These are phyloP conservation scores for Kalanchoe fedtschenkoi DNA, from an alignment of 164 flowering plant genomes.

Conservation along the genomic window DNA sequence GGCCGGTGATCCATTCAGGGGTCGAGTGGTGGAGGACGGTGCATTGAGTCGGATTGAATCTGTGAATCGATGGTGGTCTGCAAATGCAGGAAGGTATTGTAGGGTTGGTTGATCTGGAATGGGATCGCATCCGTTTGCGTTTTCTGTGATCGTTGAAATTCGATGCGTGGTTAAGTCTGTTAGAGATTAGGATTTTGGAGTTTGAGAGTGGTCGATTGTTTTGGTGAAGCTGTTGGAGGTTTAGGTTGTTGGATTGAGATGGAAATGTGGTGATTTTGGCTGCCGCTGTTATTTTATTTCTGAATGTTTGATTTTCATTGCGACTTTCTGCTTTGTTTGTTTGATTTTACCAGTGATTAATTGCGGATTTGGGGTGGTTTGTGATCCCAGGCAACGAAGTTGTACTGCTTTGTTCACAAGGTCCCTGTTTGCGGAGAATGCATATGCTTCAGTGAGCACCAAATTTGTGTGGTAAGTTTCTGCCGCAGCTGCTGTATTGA, in stretches of 20 bases:
- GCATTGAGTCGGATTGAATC: neutral
- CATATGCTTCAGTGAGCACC: slow-evolving; percentile 93
- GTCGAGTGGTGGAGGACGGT: neutral
- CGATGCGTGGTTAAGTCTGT: neutral
- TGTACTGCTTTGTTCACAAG: slow-evolving; percentile 96
- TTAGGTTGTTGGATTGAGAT: neutral
- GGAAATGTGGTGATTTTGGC: too few relatives aligned
- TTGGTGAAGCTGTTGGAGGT: neutral
- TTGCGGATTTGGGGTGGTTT: neutral
- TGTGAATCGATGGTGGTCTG: slow-evolving; percentile 8
- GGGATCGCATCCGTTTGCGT: neutral
- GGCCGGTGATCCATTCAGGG: neutral
- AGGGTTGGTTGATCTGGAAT: neutral
- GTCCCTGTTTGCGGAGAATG: slow-evolving; percentile 99
- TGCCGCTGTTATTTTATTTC: neutral
- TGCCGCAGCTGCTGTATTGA: neutral
- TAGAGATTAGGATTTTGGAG: neutral
- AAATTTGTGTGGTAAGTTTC: slow-evolving; percentile 76
- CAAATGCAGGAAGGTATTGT: slow-evolving; percentile 6
- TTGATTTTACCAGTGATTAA: neutral
- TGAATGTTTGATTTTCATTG: neutral
- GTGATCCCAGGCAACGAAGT: slow-evolving; percentile 79
- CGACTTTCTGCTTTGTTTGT: neutral
- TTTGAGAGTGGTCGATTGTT: too few relatives aligned
- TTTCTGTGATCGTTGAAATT: neutral